Base-by-base conservation (phyloP, 1,139 yeast species). In the Protomyces inouyei region DNA sequence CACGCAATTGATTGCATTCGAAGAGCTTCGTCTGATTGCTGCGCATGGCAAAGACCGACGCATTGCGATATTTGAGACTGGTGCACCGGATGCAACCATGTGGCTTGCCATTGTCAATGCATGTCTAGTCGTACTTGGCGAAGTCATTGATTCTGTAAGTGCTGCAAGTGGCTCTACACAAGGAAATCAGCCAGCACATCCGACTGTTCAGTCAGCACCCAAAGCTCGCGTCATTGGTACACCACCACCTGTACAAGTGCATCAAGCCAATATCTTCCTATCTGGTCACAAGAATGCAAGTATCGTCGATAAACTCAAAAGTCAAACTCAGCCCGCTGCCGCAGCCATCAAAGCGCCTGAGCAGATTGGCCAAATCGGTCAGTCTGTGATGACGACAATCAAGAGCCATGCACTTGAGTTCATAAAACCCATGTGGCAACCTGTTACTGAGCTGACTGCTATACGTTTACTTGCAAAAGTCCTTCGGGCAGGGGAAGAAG, bases 201-300 rank as follows among this genome's bases (percentile, higher is more conserved):
- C n/a, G 40, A 38, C 14, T n/a, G 28, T 4, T 2, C 37, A 12
- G 14, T 21, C 60, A 23, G 43, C 43, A n/a, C 43, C 43, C 14
- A 21, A 21, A 4, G 45, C 55, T 12, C 18, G 43, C 10, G 28
- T 28, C 10, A 35, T 21, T 52, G 43, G 48, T 10, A 43, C 48
- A 10, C 48, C 55, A 6, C 35, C 38, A 40, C 55, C 63, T 3
- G 52, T 59, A 32, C 52, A 52, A 18, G 63, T 59, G 16, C 23
- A n/a, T 28, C 57, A 59, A n/a, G 48, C 57, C n/a, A 59, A 59
- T 25, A 59, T 59, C n/a, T 59, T 59, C 63, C 53, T 25, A n/a
- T 16, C 56, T 3, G 57, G 35, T 3, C 43, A 37, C 28, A 23
- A 23, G n/a, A 52, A 52, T 25, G 37, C 32, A 2, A n/a, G 40